Base-by-base conservation (phyloP, 1,284 basidiomycete species). In the Puccinia triticina region DNA sequence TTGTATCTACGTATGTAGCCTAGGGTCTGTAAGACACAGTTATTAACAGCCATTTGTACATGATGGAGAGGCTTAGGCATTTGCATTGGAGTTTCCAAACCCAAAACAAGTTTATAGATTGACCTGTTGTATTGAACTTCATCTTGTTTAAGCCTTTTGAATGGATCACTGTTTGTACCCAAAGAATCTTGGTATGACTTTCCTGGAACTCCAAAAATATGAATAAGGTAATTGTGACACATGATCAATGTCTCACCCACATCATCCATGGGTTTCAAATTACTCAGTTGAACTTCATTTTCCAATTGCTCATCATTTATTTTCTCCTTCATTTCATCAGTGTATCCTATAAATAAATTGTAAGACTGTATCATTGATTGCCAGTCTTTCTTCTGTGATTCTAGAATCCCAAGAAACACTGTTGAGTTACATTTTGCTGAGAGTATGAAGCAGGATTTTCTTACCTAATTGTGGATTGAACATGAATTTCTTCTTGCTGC, bases 21-120 rank as follows among this genome's bases (percentile, higher is more conserved):
- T 66, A 66, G 37, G 34, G 61, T 66, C 34, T 40, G 61, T 21
- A 66, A 40, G 34, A 66, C 40, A 40, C 61, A 40, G 61, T 66
- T 40, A 29, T 37, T 66, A 2, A 2, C 34, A 40, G 61, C 16
- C 7, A 66, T n/a, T 40, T 66, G 32, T 5, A 66, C 34, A n/a
- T 66, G 61, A 40, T 66, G 61, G 34, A 66, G 61, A 34, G 34
- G 10, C 18, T 66, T 18, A 66, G 34, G 34, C n/a, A 66, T 12
- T 10, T 21, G 37, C 34, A 66, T 66, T 8, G 61, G 61, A 2
- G 2, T 40, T 37, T 40, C 21, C 18, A 66, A 66, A 21, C 14
- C 26, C 2, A 34, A 66, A n/a, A 66, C 3, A 37, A 66, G 61
- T 23, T 40, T 16, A 11, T 12, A 40, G 40, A 66, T 66, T 10